Evolutionary conservation across 257 asterid species (phyloP).

Genomic region (Haberlea rhodopensis): DNA sequence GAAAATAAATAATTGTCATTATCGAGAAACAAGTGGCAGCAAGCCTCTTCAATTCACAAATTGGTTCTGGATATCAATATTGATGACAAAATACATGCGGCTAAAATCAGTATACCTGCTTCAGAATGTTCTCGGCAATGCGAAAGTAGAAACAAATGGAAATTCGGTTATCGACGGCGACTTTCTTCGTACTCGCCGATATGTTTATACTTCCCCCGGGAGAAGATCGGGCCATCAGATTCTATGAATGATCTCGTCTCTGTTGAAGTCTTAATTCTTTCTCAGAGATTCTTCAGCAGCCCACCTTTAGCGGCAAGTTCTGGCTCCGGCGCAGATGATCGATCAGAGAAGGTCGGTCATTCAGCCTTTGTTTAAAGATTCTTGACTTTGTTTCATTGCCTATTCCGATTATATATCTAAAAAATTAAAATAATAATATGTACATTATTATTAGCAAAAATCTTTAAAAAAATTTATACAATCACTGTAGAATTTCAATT

Average conservation of each 20-base stretch:
- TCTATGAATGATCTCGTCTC: background rate
- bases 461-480: too few relatives aligned
- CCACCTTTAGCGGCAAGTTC: background rate
- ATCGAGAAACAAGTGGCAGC: background rate
- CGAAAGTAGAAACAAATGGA: constrained; percentile 58
- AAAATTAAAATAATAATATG: too few relatives aligned
- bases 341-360: background rate
- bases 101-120: constrained; percentile 49
- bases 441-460: too few relatives aligned
- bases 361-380: too few relatives aligned
- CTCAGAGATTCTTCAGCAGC: background rate
- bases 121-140: constrained; percentile 77
- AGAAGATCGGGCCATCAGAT: constrained; percentile 53
- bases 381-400: too few relatives aligned
- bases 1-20: background rate
- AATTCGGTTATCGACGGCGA: constrained; percentile 70
- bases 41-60: background rate
- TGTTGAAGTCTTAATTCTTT: too few relatives aligned
- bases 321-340: background rate
- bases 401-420: too few relatives aligned
- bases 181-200: constrained; percentile 61
- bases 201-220: constrained; percentile 51
- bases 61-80: background rate
- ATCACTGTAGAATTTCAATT: too few relatives aligned
- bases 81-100: background rate